Conservation (phyloP, 768 basidiomycete genomes). For the Podaxis pistillaris region DNA sequence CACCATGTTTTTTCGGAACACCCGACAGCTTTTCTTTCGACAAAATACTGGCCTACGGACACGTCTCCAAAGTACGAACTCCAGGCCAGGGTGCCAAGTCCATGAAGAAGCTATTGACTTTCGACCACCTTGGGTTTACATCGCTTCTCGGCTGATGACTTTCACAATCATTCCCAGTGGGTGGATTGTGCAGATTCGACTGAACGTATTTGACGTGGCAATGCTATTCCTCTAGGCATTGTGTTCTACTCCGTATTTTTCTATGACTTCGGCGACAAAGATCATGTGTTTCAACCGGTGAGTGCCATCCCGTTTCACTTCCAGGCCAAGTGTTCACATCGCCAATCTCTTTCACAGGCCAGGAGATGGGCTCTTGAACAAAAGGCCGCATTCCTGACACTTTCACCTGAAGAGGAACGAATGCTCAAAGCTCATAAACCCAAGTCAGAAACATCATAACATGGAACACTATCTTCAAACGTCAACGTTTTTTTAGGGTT, state of each 20-base stretch:
- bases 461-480: not conserved
- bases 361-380: slow-evolving; percentile 56
- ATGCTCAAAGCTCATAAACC: slow-evolving; percentile 25
- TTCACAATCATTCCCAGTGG: slow-evolving; percentile 58
- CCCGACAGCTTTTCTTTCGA: not conserved
- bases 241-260: slow-evolving; percentile 57
- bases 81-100: not conserved
- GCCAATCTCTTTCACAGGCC: slow-evolving; percentile 31
- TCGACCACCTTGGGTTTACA: slow-evolving; percentile 62
- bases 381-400: slow-evolving; percentile 52
- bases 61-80: not conserved
- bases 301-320: slow-evolving; percentile 22
- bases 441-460: slow-evolving; percentile 5
- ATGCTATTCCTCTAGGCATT: slow-evolving; percentile 36
- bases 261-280: slow-evolving; percentile 67
- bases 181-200: slow-evolving; percentile 15
- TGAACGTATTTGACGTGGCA: not conserved
- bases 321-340: not conserved
- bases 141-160: slow-evolving; percentile 46
- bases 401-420: slow-evolving; percentile 56
- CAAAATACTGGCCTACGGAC: not conserved
- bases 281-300: slow-evolving; percentile 71
- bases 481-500: not conserved
- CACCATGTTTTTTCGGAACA: slow-evolving; percentile 2
- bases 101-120: slow-evolving; percentile 38